Evolutionary conservation across 2,329 filamentous ascomycete genomes (phyloP).

Genomic region (Beauveria sp.): DNA sequence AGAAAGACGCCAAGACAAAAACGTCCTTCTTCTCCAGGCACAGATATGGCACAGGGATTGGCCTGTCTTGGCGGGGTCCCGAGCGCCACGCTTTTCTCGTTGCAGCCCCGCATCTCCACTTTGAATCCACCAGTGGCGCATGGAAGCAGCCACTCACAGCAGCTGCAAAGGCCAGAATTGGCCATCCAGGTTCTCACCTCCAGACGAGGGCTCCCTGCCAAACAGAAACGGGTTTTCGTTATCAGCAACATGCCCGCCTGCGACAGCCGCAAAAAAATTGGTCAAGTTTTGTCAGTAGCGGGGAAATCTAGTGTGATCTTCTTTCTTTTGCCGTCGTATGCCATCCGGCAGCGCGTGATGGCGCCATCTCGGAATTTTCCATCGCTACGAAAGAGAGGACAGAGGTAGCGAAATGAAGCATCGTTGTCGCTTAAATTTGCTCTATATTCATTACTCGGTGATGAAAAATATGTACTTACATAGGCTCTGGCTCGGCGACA

Average conservation of each 20-base stretch:
- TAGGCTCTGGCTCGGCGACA: too few relatives aligned
- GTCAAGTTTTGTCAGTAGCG: too few relatives aligned
- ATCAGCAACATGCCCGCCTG: not conserved
- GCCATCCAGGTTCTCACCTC: constrained; percentile 12
- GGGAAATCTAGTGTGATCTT: too few relatives aligned
- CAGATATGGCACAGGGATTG: not conserved
- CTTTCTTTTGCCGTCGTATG: too few relatives aligned
- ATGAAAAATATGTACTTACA: too few relatives aligned
- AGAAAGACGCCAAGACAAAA: too few relatives aligned
- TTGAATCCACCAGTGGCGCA: not conserved
- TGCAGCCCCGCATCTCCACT: not conserved
- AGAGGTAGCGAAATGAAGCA: too few relatives aligned
- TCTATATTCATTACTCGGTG: too few relatives aligned
- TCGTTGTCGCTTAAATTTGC: too few relatives aligned
- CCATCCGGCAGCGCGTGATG: not conserved
- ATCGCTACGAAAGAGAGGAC: too few relatives aligned
- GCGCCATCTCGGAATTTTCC: not conserved
- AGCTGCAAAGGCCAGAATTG: not conserved
- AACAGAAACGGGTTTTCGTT: not conserved
- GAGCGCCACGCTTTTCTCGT: not conserved
- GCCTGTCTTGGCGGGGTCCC: not conserved
- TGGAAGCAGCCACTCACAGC: constrained; percentile 5
- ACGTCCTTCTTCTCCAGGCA: not conserved
- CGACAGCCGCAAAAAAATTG: not conserved
- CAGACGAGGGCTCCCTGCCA: not conserved